Percentiles rank a stretch among this genome's conserved stretches.
Conservation (phyloP, 441 rosid species). For the Aquilaria agallochum region DNA sequence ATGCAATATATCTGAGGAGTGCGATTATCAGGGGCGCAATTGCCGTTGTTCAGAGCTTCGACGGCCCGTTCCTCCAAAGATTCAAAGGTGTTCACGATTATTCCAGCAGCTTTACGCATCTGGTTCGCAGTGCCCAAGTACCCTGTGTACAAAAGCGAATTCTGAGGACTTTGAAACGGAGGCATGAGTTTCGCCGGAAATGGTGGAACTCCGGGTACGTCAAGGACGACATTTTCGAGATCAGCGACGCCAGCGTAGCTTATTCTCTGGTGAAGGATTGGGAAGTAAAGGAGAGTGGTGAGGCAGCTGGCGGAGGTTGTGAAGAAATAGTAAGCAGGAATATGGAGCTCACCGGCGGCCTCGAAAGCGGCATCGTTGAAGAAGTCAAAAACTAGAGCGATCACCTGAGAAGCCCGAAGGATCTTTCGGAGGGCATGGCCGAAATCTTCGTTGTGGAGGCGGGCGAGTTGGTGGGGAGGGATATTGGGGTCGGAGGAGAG, state of each 20-base stretch:
- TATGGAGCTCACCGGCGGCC: conserved; percentile 18
- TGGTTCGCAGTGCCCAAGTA: conserved; percentile 11
- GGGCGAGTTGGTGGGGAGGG: conserved; percentile 13
- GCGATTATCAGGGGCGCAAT: conserved; percentile 14
- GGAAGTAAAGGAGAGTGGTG: conserved; percentile 20
- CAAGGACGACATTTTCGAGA: conserved; percentile 2
- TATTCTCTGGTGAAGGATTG: conserved; percentile 10
- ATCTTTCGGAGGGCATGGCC: conserved; percentile 18
- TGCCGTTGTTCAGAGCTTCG: conserved; percentile 21
- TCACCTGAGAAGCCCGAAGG: conserved; percentile 11
- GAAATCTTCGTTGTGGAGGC: conserved; percentile 21
- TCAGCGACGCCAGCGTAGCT: conserved; percentile 16
- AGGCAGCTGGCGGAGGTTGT: conserved; percentile 21
- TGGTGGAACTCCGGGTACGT: conserved; percentile 25
- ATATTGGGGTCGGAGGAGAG: conserved; percentile 1
- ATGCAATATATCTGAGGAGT: conserved; percentile 26
- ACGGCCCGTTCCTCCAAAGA: conserved; percentile 27
- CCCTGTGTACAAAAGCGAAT: conserved; percentile 14
- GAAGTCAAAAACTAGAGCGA: conserved; percentile 31
- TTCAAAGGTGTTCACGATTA: conserved; percentile 35
- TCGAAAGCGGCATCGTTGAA: conserved; percentile 26
- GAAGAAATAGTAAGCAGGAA: conserved; percentile 31
- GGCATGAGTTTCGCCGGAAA: conserved; percentile 21
- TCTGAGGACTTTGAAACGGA: conserved; percentile 2
- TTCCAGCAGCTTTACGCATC: conserved; percentile 25